Conservation (phyloP, 345 rosid genomes). For the Clausena lansium region DNA sequence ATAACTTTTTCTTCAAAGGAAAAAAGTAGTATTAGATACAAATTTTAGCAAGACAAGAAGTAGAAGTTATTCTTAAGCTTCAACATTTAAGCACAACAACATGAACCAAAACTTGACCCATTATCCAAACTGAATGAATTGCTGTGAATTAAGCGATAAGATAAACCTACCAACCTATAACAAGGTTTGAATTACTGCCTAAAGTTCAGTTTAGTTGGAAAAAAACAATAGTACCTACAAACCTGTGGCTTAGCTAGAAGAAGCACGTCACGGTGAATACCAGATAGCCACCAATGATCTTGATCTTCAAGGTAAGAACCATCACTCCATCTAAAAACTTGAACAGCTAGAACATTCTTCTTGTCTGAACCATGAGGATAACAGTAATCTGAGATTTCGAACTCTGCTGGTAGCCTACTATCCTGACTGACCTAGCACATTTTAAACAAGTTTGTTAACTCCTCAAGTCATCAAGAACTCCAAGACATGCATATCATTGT, state of each 20-base stretch:
- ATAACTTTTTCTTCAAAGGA: no score
- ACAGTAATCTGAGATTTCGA: conserved; percentile 91
- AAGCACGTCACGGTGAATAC: conserved; percentile 94
- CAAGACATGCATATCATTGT: background rate
- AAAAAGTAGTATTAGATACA: background rate
- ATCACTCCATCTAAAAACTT: conserved; percentile 99
- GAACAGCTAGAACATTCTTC: conserved; percentile 87
- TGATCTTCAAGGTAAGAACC: conserved; percentile 99
- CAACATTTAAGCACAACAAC: background rate
- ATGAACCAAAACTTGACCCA: background rate
- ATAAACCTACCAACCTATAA: background rate
- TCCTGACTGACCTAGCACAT: conserved; percentile 73
- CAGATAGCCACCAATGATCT: conserved; percentile 99
- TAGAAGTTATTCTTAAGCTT: background rate
- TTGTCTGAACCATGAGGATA: conserved; percentile 68
- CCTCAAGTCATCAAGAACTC: background rate
- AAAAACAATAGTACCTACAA: background rate
- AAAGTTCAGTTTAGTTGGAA: background rate
- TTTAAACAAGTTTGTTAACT: conserved; percentile 18
- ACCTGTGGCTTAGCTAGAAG: conserved; percentile 98
- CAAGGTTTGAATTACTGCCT: background rate
- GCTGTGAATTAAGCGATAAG: background rate
- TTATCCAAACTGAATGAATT: background rate
- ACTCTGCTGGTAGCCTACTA: conserved; percentile 96
- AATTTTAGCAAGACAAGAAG: background rate